Evolutionary conservation across 2,329 filamentous ascomycete species (phyloP).

Genomic region (Thielaviopsis punctulata): DNA sequence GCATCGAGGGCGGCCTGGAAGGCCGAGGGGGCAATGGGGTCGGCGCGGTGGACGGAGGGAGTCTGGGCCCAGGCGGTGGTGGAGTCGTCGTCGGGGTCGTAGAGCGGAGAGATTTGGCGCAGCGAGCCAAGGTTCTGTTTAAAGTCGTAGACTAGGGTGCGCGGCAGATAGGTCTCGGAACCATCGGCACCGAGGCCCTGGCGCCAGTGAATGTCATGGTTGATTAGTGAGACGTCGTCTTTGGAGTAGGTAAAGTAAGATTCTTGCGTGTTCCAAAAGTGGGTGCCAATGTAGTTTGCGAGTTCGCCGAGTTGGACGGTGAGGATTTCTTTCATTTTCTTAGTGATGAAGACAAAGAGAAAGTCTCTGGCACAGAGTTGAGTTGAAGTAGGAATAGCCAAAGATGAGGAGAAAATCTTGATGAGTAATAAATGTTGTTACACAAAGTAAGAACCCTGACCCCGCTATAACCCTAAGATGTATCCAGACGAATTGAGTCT

Average conservation of each 20-base stretch:
- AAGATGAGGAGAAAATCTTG: not conserved
- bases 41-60: slow-evolving; percentile 12
- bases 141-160: slow-evolving; percentile 84
- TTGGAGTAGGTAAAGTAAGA: slow-evolving; percentile 85
- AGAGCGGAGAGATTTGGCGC: slow-evolving; percentile 74
- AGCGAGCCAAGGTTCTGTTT: slow-evolving; percentile 87
- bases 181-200: slow-evolving; percentile 69
- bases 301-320: slow-evolving; percentile 85
- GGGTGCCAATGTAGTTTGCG: slow-evolving; percentile 83
- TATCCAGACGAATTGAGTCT: no score
- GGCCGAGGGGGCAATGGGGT: slow-evolving; percentile 44
- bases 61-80: not conserved
- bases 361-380: no score
- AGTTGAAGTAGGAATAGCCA: not conserved
- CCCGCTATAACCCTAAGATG: not conserved
- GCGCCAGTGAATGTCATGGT: slow-evolving; percentile 64
- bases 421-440: not conserved
- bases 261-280: slow-evolving; percentile 98
- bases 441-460: not conserved
- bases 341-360: not conserved
- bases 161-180: slow-evolving; percentile 77
- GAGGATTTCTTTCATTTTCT: slow-evolving; percentile 47
- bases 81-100: slow-evolving; percentile 25
- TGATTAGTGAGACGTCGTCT: slow-evolving; percentile 19
- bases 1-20: slow-evolving; percentile 70